These are phyloP conservation scores for Crithidia brevicula DNA, from an alignment of 208 protist genomes.

Conservation along the genomic window DNA sequence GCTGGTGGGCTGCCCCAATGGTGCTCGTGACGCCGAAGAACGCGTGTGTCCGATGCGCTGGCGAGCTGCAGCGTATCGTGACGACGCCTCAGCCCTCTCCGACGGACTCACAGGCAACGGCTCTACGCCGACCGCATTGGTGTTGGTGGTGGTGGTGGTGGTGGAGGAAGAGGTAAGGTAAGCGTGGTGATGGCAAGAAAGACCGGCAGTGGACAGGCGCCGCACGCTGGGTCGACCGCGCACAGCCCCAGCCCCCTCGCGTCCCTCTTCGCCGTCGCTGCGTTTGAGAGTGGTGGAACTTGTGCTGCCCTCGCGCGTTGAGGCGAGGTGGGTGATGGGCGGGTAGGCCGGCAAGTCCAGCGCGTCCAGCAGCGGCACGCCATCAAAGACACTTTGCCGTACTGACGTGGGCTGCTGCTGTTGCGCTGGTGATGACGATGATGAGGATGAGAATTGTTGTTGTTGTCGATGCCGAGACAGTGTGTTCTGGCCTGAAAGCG, in stretches of 20 bases:
- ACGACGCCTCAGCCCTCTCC: slow-evolving; percentile 28
- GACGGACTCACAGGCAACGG: slow-evolving; percentile 2
- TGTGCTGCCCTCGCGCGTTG: background rate
- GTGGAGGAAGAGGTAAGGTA: background rate
- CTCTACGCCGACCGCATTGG: too few relatives aligned
- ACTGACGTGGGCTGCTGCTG: background rate
- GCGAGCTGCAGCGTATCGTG: slow-evolving; percentile 28
- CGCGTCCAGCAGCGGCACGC: slow-evolving; percentile 30
- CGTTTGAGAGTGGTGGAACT: slow-evolving; percentile 6
- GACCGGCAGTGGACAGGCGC: slow-evolving; percentile 12
- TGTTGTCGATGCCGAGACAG: too few relatives aligned
- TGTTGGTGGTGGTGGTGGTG: background rate
- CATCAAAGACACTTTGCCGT: slow-evolving; percentile 31
- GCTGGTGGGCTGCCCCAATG: background rate
- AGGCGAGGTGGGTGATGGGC: background rate
- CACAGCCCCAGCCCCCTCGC: background rate
- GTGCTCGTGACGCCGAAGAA: background rate
- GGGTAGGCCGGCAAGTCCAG: slow-evolving; percentile 32
- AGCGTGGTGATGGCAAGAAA: too few relatives aligned
- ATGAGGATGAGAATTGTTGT: too few relatives aligned
- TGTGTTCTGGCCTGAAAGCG: too few relatives aligned
- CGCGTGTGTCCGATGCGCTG: slow-evolving; percentile 32
- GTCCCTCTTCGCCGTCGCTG: background rate
- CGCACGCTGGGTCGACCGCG: background rate
- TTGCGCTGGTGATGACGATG: too few relatives aligned